Evolutionary conservation across 495 filamentous ascomycete species (phyloP).

Genomic region (Astrothelium macrocarpum): DNA sequence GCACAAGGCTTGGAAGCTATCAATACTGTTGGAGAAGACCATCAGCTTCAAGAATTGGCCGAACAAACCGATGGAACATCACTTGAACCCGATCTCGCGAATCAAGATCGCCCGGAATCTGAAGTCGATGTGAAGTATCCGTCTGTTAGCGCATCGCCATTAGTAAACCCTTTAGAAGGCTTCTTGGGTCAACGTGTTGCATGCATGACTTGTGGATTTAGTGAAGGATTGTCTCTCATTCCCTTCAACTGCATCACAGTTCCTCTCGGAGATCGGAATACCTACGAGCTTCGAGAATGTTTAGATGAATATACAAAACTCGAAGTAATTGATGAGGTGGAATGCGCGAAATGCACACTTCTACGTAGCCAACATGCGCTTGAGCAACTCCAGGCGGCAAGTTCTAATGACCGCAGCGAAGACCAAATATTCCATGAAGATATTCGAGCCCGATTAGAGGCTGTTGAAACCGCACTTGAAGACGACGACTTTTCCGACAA

Average conservation of each 20-base stretch:
- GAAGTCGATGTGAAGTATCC: constrained; percentile 24
- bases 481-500: constrained; percentile 73
- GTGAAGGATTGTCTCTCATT: constrained; percentile 75
- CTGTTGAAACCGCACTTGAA: constrained; percentile 60
- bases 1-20: constrained; percentile 9
- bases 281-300: constrained; percentile 62
- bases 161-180: constrained; percentile 71
- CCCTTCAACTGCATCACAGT: constrained; percentile 94
- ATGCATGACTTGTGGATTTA: constrained; percentile 76
- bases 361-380: constrained; percentile 44
- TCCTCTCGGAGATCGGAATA: constrained; percentile 48
- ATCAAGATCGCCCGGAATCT: constrained; percentile 11
- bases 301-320: constrained; percentile 76
- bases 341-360: constrained; percentile 87
- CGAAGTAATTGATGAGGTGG: constrained; percentile 75
- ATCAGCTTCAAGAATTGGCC: constrained; percentile 9
- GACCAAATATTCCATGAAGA: constrained; percentile 18
- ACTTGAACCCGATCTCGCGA: not conserved
- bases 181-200: constrained; percentile 81
- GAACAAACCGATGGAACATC: not conserved
- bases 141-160: not conserved
- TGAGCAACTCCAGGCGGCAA: constrained; percentile 34
- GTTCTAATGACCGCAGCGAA: constrained; percentile 7
- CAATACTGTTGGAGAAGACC: constrained; percentile 25
- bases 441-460: constrained; percentile 40